These are phyloP conservation scores for Sporothrix pseudoabietina DNA, from an alignment of 2,329 filamentous ascomycete species.

Conservation along the genomic window DNA sequence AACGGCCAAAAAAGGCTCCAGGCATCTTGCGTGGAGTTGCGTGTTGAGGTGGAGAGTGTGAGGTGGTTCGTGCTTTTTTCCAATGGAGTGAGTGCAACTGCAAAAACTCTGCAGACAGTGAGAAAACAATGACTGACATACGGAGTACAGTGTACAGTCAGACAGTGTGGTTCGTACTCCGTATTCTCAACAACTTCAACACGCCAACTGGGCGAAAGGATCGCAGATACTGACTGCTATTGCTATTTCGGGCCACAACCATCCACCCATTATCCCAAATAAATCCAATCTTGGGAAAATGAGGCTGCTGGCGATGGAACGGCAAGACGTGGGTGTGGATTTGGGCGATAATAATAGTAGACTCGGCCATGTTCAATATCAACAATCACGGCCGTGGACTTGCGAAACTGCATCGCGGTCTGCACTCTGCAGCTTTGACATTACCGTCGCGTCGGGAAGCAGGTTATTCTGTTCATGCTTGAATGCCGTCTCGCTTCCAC, in stretches of 20 bases:
- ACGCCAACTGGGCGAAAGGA: conserved; percentile 10
- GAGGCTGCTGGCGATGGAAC: conserved; percentile 1
- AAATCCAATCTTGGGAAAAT: conserved; percentile 15
- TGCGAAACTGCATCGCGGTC: background rate
- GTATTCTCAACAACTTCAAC: background rate
- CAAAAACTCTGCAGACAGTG: background rate
- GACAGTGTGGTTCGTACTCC: background rate
- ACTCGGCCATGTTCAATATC: background rate
- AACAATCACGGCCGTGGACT: background rate
- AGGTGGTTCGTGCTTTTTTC: background rate
- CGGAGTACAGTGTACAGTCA: background rate
- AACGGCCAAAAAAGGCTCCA: conserved; percentile 3
- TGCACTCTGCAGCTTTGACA: conserved; percentile 11
- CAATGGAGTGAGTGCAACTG: background rate
- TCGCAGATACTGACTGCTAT: background rate
- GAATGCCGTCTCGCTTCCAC: background rate
- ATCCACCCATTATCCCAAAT: background rate
- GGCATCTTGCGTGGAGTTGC: background rate
- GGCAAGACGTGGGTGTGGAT: background rate
- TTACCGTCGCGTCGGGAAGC: conserved; percentile 14
- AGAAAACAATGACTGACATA: background rate
- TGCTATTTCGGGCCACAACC: conserved; percentile 21
- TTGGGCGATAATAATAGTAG: background rate
- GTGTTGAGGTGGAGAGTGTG: background rate
- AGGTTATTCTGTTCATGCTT: conserved; percentile 3